Evolutionary conservation across 2,329 filamentous ascomycete genomes (phyloP), one percentile per base, ranked within the genome.

Genomic region (Mollisiaceae sp.): DNA sequence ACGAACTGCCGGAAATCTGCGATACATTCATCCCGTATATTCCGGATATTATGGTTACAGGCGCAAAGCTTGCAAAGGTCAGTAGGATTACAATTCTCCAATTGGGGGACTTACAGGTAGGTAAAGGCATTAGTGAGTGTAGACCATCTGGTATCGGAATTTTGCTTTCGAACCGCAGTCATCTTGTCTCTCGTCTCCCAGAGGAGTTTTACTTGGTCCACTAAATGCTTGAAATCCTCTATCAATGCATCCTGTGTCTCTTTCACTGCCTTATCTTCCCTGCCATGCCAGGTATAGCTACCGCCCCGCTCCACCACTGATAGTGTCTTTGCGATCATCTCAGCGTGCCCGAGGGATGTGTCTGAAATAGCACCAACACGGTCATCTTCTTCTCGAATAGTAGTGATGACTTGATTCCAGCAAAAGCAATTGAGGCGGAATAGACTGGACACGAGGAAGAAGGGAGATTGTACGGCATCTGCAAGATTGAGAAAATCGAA

Each of bases 11-110:
- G 4, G 64, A 65, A 14, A 75, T 73, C 60, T 75, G 61, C 0
- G 67, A 65, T 3, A 75, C 73, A 39, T 75, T 75, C 73, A 75
- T 75, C 18, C 74, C 74, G 39, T 73, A 75, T 20, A 75, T 66
- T 36, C 72, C 72, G 0, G 70, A 65, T 18, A 74, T 72, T 27
- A 74, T 69, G 2, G 71, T 70, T 11, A 75, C 63, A 9, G 72
- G 71, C 12, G 68, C 69, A 60, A 74, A 73, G 12, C 65, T 68
- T 50, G 54, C 32, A 58, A 50, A 43, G 35, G 60, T 39, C 35
- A 39, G 43, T 36, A 20, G 20, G 52, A 15, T 20, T 27, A 35
- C 35, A 22, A 20, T 14, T 38, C 18, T 9, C 27, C 18, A 45
- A 22, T 18, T 14, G 22, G 35, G 52, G 24, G n/a, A 67, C 69